phyloP scores from a whole-genome alignment of 2,329 filamentous ascomycete species.

The Didymella exigua region DNA sequence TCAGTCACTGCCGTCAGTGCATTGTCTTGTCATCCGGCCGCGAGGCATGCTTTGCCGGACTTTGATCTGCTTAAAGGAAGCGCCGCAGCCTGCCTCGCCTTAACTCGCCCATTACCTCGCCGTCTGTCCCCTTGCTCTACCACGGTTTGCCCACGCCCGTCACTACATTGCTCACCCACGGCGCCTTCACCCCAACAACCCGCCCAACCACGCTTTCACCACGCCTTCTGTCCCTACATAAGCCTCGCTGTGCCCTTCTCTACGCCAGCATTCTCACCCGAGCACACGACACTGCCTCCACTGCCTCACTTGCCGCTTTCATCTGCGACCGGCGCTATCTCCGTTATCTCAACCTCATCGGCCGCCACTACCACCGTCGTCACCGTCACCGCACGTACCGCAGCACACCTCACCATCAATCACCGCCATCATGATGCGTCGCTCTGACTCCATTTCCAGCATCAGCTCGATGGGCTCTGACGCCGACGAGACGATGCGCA shows the following conservation, averaged over 20 bases:
- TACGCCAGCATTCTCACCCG: background rate
- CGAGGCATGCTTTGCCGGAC: constrained; percentile 18
- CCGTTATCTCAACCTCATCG: constrained; percentile 19
- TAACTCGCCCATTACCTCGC: constrained; percentile 10
- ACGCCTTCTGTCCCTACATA: constrained; percentile 1
- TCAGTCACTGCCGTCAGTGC: constrained; percentile 15
- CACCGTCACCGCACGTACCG: constrained; percentile 2
- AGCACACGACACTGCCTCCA: constrained; percentile 12
- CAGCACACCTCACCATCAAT: constrained; percentile 2
- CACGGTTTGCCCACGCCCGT: background rate
- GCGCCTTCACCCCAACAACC: background rate
- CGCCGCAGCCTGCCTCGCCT: constrained; percentile 15
- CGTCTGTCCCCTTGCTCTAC: constrained; percentile 1
- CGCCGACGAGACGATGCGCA: constrained; percentile 61
- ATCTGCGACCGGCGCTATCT: constrained; percentile 19
- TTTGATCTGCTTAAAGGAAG: constrained; percentile 15
- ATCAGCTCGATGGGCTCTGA: constrained; percentile 51
- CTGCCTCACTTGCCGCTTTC: constrained; percentile 9
- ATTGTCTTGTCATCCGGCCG: constrained; percentile 18
- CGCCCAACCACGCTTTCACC: constrained; percentile 3
- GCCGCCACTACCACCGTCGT: constrained; percentile 9
- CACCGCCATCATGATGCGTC: constrained; percentile 44
- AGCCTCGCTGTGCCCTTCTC: background rate
- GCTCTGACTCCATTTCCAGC: constrained; percentile 50
- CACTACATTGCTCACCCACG: constrained; percentile 7